Evolutionary conservation across 306 rosid genomes (phyloP).

Genomic region (Dryas octopetala): DNA sequence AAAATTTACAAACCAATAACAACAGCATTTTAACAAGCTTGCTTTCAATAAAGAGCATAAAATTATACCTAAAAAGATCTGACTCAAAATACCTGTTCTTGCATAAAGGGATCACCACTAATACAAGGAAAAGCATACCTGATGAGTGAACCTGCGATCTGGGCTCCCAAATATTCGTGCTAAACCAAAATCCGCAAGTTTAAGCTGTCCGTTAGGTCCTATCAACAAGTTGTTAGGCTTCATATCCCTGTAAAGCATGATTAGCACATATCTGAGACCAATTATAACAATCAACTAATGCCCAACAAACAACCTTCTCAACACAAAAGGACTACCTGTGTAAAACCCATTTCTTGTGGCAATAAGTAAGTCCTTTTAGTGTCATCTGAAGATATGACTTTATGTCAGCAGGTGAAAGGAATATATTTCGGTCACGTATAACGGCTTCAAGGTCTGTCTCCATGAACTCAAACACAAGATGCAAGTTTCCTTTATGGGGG

Average conservation of each 20-base stretch:
- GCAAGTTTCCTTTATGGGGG: slow-evolving; percentile 92
- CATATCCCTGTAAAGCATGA: slow-evolving; percentile 78
- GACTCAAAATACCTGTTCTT: slow-evolving; percentile 4
- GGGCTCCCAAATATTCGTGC: slow-evolving; percentile 99
- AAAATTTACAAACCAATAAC: neutral
- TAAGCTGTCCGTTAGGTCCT: slow-evolving; percentile 89
- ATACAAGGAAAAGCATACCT: slow-evolving; percentile 54
- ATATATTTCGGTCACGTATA: slow-evolving; percentile 83
- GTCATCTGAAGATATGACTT: slow-evolving; percentile 94
- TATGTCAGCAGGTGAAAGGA: slow-evolving; percentile 87
- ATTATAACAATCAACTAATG: slow-evolving; percentile 18
- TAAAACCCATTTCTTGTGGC: slow-evolving; percentile 97
- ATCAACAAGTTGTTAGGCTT: slow-evolving; percentile 96
- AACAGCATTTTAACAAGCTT: neutral
- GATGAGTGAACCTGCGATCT: slow-evolving; percentile 89
- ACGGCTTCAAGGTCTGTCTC: slow-evolving; percentile 99
- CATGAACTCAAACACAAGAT: slow-evolving; percentile 96
- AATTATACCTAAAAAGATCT: slow-evolving; percentile 12
- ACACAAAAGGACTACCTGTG: slow-evolving; percentile 58
- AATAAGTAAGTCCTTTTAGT: slow-evolving; percentile 76
- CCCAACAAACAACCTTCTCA: slow-evolving; percentile 6
- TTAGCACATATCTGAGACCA: slow-evolving; percentile 27
- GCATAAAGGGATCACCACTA: slow-evolving; percentile 9
- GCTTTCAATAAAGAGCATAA: neutral
- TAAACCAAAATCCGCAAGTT: slow-evolving; percentile 98